Conservation (phyloP, 108 stramenopile species). For the Cyclostephanos invisitatus region DNA sequence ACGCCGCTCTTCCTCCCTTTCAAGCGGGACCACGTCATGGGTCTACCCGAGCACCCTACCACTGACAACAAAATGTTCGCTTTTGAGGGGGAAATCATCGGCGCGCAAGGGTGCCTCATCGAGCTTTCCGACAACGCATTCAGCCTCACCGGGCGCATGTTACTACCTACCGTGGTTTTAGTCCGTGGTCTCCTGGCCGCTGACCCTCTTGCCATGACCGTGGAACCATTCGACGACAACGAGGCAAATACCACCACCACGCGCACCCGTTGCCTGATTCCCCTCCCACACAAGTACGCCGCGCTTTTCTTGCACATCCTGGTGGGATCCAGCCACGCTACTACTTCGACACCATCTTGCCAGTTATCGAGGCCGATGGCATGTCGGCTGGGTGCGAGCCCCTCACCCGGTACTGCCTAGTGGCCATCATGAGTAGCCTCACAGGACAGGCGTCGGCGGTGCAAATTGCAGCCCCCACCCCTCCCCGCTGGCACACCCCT, state of each 20-base stretch:
- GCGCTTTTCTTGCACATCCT: conserved; percentile 9
- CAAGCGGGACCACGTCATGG: conserved; percentile 36
- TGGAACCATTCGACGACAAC: background rate
- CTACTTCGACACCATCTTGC: conserved; percentile 1
- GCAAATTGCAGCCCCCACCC: background rate
- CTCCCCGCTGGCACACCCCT: conserved; percentile 1
- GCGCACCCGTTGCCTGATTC: background rate
- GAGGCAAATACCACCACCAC: conserved; percentile 5
- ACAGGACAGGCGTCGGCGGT: background rate
- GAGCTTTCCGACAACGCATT: background rate
- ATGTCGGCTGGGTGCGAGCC: conserved; percentile 1
- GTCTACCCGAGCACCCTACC: background rate
- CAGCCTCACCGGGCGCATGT: background rate
- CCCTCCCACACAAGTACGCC: background rate
- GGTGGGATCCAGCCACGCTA: conserved; percentile 2
- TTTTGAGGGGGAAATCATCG: background rate
- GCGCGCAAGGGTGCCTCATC: background rate
- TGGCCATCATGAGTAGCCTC: background rate
- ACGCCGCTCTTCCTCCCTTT: conserved; percentile 13
- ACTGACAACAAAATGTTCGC: conserved; percentile 2
- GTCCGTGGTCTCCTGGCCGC: background rate
- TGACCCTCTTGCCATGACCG: background rate
- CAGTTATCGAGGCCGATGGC: conserved; percentile 3
- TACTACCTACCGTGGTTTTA: background rate
- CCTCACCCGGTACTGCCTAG: conserved; percentile 1